These are phyloP conservation scores for Kernera saxatilis DNA, from an alignment of 345 rosid species.

Conservation along the genomic window DNA sequence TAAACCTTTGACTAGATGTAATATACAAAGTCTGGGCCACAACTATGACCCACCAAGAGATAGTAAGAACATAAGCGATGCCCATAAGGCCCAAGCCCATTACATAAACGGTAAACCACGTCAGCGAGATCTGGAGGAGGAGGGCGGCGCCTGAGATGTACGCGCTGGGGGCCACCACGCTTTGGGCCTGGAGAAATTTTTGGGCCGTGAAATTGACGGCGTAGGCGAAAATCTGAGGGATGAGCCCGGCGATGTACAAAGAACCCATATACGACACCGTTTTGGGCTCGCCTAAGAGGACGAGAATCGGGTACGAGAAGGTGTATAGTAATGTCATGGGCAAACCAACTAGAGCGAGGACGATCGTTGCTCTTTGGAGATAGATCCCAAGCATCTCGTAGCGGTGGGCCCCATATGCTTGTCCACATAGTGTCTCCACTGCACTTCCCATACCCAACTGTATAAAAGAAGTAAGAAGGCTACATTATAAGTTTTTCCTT, in stretches of 20 bases:
- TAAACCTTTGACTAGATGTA: conserved; percentile 35
- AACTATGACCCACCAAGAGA: conserved; percentile 85
- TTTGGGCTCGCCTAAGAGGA: conserved; percentile 47
- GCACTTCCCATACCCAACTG: conserved; percentile 89
- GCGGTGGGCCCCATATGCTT: conserved; percentile 59
- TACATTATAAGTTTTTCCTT: no score
- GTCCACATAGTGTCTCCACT: conserved; percentile 78
- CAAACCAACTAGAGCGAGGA: conserved; percentile 47
- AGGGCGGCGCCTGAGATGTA: conserved; percentile 52
- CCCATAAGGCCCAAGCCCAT: conserved; percentile 50
- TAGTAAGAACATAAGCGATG: conserved; percentile 53
- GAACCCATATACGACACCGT: conserved; percentile 52
- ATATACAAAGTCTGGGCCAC: conserved; percentile 52
- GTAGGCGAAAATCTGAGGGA: conserved; percentile 69
- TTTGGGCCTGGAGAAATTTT: conserved; percentile 61
- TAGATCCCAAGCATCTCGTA: conserved; percentile 68
- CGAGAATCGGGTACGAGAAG: conserved; percentile 45
- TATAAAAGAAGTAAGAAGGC: neutral
- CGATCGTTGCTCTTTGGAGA: conserved; percentile 67
- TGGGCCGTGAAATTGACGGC: conserved; percentile 66
- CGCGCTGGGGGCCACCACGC: conserved; percentile 58
- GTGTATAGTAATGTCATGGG: conserved; percentile 49
- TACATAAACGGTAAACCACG: conserved; percentile 45
- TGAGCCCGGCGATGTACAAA: conserved; percentile 50
- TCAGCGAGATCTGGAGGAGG: conserved; percentile 38